Evolutionary conservation across 345 rosid genomes (phyloP).

Genomic region (Arabidopsis arenosa): DNA sequence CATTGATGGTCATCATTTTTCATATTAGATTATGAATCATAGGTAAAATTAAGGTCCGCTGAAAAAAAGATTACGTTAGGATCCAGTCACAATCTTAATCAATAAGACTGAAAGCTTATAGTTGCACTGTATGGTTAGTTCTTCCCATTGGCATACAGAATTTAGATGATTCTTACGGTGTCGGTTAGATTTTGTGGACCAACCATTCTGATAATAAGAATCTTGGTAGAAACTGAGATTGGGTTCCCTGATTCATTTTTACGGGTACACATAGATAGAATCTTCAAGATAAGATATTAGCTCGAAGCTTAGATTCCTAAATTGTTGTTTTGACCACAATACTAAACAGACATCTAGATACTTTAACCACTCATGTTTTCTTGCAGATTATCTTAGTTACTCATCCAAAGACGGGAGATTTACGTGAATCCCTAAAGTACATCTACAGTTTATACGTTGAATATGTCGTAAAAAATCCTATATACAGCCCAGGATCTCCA

Average conservation of each 20-base stretch:
- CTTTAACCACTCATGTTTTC: conserved; percentile 1
- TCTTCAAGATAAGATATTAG: conserved; percentile 6
- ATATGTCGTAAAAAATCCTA: conserved; percentile 80
- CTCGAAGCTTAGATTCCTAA: not conserved
- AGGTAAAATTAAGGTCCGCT: not conserved
- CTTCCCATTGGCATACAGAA: not conserved
- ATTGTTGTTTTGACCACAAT: not conserved
- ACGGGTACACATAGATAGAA: not conserved
- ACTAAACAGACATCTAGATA: not conserved
- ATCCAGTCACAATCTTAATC: not conserved
- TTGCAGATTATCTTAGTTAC: conserved; percentile 83
- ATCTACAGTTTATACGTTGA: conserved; percentile 92
- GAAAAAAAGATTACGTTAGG: not conserved
- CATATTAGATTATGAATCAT: not conserved
- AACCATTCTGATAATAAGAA: not conserved
- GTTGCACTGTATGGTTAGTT: not conserved
- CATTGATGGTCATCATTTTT: not conserved
- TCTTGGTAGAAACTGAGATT: not conserved
- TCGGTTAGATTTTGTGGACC: not conserved
- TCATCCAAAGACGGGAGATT: conserved; percentile 90
- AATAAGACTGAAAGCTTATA: not conserved
- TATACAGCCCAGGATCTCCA: conserved; percentile 77
- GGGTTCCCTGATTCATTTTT: not conserved
- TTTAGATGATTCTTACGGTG: not conserved
- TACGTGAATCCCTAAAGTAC: conserved; percentile 76